phyloP scores from a whole-genome alignment of 441 rosid species.

The Erodium moschatum region DNA sequence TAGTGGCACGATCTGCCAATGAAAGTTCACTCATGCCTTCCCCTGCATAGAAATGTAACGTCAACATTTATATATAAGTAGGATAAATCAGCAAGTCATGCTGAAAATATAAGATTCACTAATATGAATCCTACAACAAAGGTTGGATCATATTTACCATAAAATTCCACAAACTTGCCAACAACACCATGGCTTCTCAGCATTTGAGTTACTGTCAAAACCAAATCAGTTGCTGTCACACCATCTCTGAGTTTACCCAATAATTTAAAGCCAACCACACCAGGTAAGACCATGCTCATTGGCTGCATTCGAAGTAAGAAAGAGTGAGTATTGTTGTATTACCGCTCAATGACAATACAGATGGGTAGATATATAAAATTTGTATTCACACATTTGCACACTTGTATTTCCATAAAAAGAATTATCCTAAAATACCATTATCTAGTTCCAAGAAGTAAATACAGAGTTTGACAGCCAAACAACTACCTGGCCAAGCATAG shows the following conservation, averaged over 20 bases:
- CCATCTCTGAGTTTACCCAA: constrained; percentile 49
- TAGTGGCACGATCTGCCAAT: constrained; percentile 84
- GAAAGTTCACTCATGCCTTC: constrained; percentile 87
- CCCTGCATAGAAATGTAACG: constrained; percentile 36
- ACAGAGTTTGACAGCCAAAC: neutral
- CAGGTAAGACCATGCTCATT: constrained; percentile 73
- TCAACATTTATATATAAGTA: neutral
- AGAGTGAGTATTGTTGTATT: constrained; percentile 2
- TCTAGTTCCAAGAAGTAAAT: neutral
- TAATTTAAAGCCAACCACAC: constrained; percentile 60
- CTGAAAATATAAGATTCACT: constrained; percentile 8
- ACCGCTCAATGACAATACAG: neutral
- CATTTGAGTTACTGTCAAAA: constrained; percentile 59
- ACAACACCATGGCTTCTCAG: constrained; percentile 66
- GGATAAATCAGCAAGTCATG: constrained; percentile 15
- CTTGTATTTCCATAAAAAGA: neutral
- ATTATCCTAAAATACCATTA: neutral
- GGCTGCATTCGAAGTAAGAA: constrained; percentile 35
- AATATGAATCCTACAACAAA: neutral
- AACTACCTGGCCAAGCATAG: constrained; percentile 70
- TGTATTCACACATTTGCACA: neutral
- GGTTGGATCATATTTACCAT: constrained; percentile 29
- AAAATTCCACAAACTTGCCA: constrained; percentile 60
- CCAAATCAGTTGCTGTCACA: constrained; percentile 65
- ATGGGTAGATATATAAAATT: neutral